phyloP scores from a whole-genome alignment of 2,329 filamentous ascomycete genomes.

The Colletotrichum kahawae region DNA sequence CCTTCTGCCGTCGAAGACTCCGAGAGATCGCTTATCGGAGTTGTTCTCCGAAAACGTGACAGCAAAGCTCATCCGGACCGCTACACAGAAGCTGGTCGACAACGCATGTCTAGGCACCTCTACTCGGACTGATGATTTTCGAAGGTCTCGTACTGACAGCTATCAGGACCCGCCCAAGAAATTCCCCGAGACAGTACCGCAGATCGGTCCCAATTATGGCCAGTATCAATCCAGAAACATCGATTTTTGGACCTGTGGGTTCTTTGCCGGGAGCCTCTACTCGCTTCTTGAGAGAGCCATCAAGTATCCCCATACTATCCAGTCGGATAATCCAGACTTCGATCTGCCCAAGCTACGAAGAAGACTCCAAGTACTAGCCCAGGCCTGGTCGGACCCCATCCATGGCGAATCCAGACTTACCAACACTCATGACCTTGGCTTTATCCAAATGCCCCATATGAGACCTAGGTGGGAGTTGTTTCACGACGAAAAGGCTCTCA shows the following conservation, averaged over 20 bases:
- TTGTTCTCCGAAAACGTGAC: constrained; percentile 9
- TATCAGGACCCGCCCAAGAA: background rate
- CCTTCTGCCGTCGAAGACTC: background rate
- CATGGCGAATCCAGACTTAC: constrained; percentile 44
- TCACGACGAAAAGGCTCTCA: constrained; percentile 38
- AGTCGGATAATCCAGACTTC: background rate
- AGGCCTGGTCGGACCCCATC: constrained; percentile 37
- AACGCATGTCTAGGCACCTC: background rate
- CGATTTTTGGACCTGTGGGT: constrained; percentile 26
- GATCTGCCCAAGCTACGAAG: background rate
- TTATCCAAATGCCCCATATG: constrained; percentile 55
- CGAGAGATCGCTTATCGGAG: background rate
- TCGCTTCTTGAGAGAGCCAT: constrained; percentile 35
- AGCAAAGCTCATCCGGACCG: constrained; percentile 17
- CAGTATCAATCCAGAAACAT: background rate
- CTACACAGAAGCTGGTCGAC: background rate
- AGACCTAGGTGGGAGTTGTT: constrained; percentile 52
- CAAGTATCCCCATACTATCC: constrained; percentile 17
- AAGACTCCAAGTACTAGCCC: constrained; percentile 25
- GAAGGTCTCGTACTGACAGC: background rate
- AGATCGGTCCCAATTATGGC: background rate
- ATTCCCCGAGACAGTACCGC: background rate
- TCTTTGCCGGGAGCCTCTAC: constrained; percentile 43
- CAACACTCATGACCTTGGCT: constrained; percentile 59
- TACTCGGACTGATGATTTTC: background rate